These are phyloP conservation scores for Hymenoscyphus occultus DNA, from an alignment of 2,329 filamentous ascomycete species.

Conservation along the genomic window DNA sequence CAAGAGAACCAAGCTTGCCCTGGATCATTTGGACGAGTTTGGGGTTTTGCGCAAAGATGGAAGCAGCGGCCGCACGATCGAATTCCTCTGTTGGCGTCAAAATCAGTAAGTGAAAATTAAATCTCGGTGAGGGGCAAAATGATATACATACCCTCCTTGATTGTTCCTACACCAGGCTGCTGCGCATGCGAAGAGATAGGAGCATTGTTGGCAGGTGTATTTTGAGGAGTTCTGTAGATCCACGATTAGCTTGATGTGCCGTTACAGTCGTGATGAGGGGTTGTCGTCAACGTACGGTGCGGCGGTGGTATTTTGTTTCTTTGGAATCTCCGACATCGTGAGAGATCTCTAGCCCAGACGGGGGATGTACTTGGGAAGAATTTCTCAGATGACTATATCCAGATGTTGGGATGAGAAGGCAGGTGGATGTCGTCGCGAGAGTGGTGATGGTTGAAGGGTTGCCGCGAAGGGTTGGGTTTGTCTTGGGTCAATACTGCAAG, in stretches of 20 bases:
- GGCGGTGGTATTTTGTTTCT: slow-evolving; percentile 56
- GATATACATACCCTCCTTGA: slow-evolving; percentile 82
- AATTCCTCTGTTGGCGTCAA: slow-evolving; percentile 67
- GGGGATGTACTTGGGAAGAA: slow-evolving; percentile 2
- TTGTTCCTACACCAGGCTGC: slow-evolving; percentile 89
- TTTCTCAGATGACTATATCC: slow-evolving; percentile 2
- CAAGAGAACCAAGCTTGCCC: slow-evolving; percentile 87
- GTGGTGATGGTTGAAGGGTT: slow-evolving; percentile 6
- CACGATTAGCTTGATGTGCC: slow-evolving; percentile 22
- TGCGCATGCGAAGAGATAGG: slow-evolving; percentile 97
- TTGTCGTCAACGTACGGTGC: slow-evolving; percentile 55
- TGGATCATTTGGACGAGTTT: slow-evolving; percentile 96
- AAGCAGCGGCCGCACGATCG: slow-evolving; percentile 81
- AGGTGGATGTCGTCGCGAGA: slow-evolving; percentile 1
- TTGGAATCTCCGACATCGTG: slow-evolving; percentile 61
- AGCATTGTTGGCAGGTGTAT: slow-evolving; percentile 92
- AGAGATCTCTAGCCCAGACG: slow-evolving; percentile 12
- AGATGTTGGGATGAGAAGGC: slow-evolving; percentile 10
- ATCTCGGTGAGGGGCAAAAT: slow-evolving; percentile 32
- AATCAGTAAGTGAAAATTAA: slow-evolving; percentile 27
- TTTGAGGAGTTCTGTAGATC: slow-evolving; percentile 82
- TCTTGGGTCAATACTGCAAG: slow-evolving; percentile 8
- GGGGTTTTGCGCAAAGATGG: slow-evolving; percentile 93
- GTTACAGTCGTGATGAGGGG: slow-evolving; percentile 16
- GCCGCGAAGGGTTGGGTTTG: not conserved